phyloP scores from a whole-genome alignment of 164 flowering plant species.

The Kalanchoe fedtschenkoi region DNA sequence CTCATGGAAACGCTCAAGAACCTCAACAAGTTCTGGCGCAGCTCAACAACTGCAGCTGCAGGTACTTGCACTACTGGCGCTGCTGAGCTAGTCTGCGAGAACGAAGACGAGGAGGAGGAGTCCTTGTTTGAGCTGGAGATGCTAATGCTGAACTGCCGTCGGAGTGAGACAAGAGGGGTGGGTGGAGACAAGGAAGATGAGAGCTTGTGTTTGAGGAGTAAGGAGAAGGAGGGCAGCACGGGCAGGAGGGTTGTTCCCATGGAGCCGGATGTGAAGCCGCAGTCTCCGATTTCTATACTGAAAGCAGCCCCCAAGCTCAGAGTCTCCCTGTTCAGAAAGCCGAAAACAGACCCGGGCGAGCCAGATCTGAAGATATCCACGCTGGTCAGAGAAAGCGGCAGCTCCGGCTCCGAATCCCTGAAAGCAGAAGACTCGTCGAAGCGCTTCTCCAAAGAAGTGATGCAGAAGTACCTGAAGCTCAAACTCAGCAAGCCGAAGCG shows the following conservation, averaged over 20 bases:
- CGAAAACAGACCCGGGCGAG: conserved; percentile 11
- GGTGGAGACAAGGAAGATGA: neutral
- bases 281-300: too few relatives aligned
- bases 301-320: conserved; percentile 21
- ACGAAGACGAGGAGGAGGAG: conserved; percentile 22
- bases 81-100: neutral
- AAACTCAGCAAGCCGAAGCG: too few relatives aligned
- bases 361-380: neutral
- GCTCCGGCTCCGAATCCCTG: too few relatives aligned
- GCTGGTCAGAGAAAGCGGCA: too few relatives aligned
- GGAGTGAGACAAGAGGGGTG: neutral
- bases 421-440: too few relatives aligned
- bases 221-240: neutral
- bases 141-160: conserved; percentile 6
- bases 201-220: neutral
- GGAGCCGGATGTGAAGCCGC: conserved; percentile 25
- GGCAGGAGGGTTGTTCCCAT: conserved; percentile 23
- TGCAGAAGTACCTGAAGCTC: too few relatives aligned
- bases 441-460: too few relatives aligned
- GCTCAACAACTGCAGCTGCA: neutral
- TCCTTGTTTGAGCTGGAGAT: conserved; percentile 34
- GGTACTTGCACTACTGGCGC: neutral
- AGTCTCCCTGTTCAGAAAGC: conserved; percentile 9
- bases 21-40: conserved; percentile 21
- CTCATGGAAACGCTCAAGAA: conserved; percentile 26